A percentile compares a stretch with the other conserved stretches of the same genome.
phyloP scores from a whole-genome alignment of 176 grass and related monocot genomes.

The Ensete glaucum region DNA sequence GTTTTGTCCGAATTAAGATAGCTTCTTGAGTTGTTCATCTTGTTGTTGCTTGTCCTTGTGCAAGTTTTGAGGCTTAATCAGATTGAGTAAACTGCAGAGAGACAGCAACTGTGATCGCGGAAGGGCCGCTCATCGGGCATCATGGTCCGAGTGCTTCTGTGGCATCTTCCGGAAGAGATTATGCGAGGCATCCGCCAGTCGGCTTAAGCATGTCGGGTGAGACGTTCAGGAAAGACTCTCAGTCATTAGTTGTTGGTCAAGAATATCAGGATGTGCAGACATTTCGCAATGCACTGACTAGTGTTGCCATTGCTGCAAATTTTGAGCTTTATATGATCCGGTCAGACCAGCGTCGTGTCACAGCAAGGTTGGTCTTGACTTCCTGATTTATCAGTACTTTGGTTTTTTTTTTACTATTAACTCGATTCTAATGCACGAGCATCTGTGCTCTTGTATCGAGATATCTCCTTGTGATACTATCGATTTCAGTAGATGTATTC shows the following conservation, averaged over 20 bases:
- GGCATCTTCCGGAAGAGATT: constrained; percentile 8
- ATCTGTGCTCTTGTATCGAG: background rate
- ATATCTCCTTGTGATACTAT: background rate
- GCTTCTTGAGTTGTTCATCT: background rate
- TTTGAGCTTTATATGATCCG: constrained; percentile 16
- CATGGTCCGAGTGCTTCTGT: background rate
- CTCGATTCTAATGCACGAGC: background rate
- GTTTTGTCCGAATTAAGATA: no score
- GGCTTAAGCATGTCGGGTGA: constrained; percentile 3
- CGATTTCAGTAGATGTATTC: background rate
- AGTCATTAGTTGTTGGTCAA: constrained; percentile 18
- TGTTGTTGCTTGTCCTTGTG: background rate
- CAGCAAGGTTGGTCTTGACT: constrained; percentile 6
- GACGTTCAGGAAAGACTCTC: constrained; percentile 1
- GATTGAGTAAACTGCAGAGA: constrained; percentile 1
- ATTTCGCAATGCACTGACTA: constrained; percentile 13
- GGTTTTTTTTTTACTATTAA: background rate
- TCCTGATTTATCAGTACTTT: background rate
- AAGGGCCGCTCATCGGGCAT: constrained; percentile 3
- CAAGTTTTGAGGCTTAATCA: background rate
- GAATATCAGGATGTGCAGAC: constrained; percentile 20
- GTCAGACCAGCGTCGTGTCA: constrained; percentile 22
- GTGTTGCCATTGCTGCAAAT: constrained; percentile 15
- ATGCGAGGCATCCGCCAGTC: background rate
- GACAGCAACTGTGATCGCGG: background rate